Base-by-base conservation (phyloP, 208 protist species). In the Plasmodiophora brassicae region DNA sequence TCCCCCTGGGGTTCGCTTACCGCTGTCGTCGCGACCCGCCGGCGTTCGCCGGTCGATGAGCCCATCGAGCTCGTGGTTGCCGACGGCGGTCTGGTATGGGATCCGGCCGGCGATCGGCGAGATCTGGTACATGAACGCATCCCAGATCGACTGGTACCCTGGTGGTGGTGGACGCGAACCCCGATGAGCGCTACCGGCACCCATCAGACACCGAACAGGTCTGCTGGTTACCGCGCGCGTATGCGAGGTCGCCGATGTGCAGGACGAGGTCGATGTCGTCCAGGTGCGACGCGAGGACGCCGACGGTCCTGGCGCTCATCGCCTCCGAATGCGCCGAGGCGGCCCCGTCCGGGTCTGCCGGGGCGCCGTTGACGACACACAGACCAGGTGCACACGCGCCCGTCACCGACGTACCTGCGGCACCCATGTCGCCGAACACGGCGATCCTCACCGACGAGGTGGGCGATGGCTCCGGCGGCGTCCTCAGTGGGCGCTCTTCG, bases 51-150 rank as follows among this genome's bases (percentile, higher is more conserved):
- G n/a, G n/a, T n/a, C n/a, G n/a, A n/a, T n/a, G n/a, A n/a, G n/a
- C n/a, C n/a, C n/a, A n/a, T n/a, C n/a, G n/a, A n/a, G n/a, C 43
- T 86, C 84, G 44, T 86, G 84, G 28, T 86, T 86, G 46, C 84
- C 84, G 43, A 86, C 44, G 28, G 84, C 45, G 36, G n/a, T n/a
- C 84, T 71, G 45, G 43, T 86, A 86, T 14, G 84, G 84, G 10
- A 78, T 14, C 14, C 32, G 10, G 32, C 20, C 5, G 10, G 65
- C 32, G 5, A 78, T 78, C 5, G 65, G 65, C 5, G 65, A n/a
- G 65, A 78, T 78, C 65, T 78, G 65, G n/a, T 78, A 14, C 5
- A 78, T 14, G 65, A 78, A 78, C n/a, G 65, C 32, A 78, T 78
- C 65, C 65, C 65, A 78, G 20, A 38, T 44, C n/a, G 65, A 5